Evolutionary conservation across 805 yeast genomes (phyloP).

Genomic region (Pichia gijzeniarum): DNA sequence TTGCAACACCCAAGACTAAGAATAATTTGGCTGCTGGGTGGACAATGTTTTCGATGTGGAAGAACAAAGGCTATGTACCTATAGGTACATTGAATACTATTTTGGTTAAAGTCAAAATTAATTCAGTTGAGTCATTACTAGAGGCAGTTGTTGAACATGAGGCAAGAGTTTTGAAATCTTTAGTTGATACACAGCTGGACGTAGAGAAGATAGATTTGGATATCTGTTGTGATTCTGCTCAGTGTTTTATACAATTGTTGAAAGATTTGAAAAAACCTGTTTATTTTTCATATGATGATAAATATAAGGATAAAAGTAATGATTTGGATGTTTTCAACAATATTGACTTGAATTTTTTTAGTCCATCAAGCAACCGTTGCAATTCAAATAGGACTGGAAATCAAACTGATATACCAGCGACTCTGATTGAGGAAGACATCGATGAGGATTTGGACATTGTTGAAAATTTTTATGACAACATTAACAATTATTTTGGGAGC

Average conservation of each 20-base stretch:
- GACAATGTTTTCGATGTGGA: constrained; percentile 37
- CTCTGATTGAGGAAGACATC: not conserved
- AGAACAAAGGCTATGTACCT: constrained; percentile 44
- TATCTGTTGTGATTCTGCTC: constrained; percentile 79
- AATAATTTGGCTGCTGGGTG: constrained; percentile 24
- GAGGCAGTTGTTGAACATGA: not conserved
- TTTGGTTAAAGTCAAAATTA: constrained; percentile 28
- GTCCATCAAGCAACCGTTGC: not conserved
- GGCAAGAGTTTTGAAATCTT: constrained; percentile 19
- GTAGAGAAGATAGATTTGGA: constrained; percentile 40
- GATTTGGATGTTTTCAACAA: constrained; percentile 37
- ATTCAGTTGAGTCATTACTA: constrained; percentile 4
- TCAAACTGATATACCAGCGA: not conserved
- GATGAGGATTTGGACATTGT: constrained; percentile 19
- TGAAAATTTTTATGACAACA: constrained; percentile 25
- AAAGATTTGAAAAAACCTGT: constrained; percentile 71
- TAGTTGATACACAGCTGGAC: constrained; percentile 7
- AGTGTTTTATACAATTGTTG: constrained; percentile 58
- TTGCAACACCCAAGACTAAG: constrained; percentile 17
- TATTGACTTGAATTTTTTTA: constrained; percentile 33
- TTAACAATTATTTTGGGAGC: constrained; percentile 7
- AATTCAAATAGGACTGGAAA: not conserved
- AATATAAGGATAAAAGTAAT: constrained; percentile 37
- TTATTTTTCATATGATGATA: constrained; percentile 51
- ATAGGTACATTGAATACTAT: constrained; percentile 42